Percentiles rank a stretch among this genome's conserved stretches.
phyloP scores from a whole-genome alignment of 2,329 filamentous ascomycete genomes.

The Claviceps sp. region DNA sequence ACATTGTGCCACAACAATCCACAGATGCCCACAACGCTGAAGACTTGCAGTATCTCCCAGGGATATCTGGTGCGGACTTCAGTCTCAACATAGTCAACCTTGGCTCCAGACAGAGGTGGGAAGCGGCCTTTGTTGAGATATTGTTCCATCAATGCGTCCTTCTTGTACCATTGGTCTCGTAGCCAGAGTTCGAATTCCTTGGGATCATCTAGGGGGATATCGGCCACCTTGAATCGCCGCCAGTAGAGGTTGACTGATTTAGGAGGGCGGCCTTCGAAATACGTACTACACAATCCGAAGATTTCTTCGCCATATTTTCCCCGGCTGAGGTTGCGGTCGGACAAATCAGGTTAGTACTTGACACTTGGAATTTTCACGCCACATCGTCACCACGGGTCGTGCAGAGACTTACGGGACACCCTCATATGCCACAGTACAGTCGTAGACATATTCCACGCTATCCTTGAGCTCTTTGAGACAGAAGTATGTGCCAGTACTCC shows the following conservation, averaged over 20 bases:
- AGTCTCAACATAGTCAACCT: conserved; percentile 40
- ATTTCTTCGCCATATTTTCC: conserved; percentile 81
- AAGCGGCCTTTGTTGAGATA: conserved; percentile 69
- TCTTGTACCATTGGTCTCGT: conserved; percentile 76
- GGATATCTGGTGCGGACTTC: conserved; percentile 39
- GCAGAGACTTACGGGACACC: conserved; percentile 65
- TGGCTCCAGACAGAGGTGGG: conserved; percentile 49
- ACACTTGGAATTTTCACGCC: no score
- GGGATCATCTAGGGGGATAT: conserved; percentile 66
- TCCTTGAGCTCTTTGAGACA: conserved; percentile 62
- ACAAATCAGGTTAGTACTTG: no score
- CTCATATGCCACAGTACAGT: conserved; percentile 92
- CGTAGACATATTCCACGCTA: conserved; percentile 72
- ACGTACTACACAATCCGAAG: conserved; percentile 77
- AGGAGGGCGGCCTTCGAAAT: conserved; percentile 75
- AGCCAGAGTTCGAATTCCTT: conserved; percentile 77
- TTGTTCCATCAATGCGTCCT: conserved; percentile 77
- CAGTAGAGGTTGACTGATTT: conserved; percentile 97
- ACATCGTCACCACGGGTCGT: no score
- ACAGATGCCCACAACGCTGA: conserved; percentile 32
- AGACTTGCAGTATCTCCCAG: conserved; percentile 44
- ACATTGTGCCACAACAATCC: conserved; percentile 28
- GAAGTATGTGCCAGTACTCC: conserved; percentile 70
- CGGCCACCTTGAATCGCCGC: conserved; percentile 67
- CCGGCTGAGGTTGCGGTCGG: conserved; percentile 32